These are phyloP conservation scores for Platismatia glauca DNA, from an alignment of 495 filamentous ascomycete species.

Conservation along the genomic window DNA sequence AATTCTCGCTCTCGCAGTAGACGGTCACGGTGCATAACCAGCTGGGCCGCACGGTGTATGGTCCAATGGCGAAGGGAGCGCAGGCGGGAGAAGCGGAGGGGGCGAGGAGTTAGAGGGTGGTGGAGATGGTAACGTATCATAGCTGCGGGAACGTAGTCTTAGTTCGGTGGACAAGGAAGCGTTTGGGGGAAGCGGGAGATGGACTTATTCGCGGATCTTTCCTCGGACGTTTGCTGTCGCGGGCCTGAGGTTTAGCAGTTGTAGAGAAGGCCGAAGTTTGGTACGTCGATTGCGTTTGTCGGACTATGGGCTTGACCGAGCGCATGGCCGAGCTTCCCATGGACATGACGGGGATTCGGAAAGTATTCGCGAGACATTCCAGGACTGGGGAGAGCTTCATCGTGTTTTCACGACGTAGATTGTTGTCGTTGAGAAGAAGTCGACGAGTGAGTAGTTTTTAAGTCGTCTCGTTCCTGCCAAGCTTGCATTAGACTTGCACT, in stretches of 20 bases:
- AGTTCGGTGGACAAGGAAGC: not conserved
- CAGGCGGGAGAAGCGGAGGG: constrained; percentile 77
- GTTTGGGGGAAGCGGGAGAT: constrained; percentile 18
- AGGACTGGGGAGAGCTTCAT: constrained; percentile 36
- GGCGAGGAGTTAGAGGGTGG: constrained; percentile 60
- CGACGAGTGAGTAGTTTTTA: too few species aligned
- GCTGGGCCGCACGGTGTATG: constrained; percentile 89
- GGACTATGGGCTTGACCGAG: not conserved
- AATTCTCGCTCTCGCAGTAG: constrained; percentile 51
- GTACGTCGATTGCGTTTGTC: not conserved
- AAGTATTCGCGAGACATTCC: constrained; percentile 39
- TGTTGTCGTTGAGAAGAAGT: not conserved
- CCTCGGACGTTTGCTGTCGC: constrained; percentile 24
- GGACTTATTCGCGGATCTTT: constrained; percentile 43
- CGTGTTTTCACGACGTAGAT: not conserved
- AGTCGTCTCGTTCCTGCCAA: not conserved
- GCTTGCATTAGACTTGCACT: not conserved
- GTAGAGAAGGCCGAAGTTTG: constrained; percentile 35
- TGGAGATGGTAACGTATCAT: constrained; percentile 57
- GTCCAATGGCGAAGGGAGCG: constrained; percentile 95
- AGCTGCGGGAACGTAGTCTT: constrained; percentile 29
- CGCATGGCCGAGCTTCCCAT: constrained; percentile 5
- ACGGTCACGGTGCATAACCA: constrained; percentile 58
- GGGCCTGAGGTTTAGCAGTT: constrained; percentile 28
- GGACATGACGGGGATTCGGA: constrained; percentile 23